Conservation (phyloP, 192 early-diverging fungal genomes). For the Cetraspora pellucida region DNA sequence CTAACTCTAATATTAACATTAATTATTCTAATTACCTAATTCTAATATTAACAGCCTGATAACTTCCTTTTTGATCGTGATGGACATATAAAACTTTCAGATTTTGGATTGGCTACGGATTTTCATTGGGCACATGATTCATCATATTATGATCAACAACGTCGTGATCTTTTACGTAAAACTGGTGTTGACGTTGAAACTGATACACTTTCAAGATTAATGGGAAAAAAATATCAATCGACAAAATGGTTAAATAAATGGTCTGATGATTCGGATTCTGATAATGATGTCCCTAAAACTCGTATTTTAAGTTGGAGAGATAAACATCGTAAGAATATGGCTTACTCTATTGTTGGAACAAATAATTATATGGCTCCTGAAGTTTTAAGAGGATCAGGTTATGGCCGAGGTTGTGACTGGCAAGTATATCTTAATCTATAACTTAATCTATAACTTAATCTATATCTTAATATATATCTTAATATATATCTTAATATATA, state of each 20-base stretch:
- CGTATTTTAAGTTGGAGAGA: constrained; percentile 59
- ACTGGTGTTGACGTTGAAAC: constrained; percentile 52
- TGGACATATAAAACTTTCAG: constrained; percentile 69
- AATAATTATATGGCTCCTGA: constrained; percentile 97
- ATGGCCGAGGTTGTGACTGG: constrained; percentile 62
- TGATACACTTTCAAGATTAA: constrained; percentile 41
- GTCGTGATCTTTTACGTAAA: constrained; percentile 50
- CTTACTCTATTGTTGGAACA: constrained; percentile 83
- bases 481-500: too few species aligned
- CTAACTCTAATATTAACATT: not conserved
- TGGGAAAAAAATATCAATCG: constrained; percentile 37
- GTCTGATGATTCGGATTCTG: constrained; percentile 53
- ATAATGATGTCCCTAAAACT: constrained; percentile 48
- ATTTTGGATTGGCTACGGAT: constrained; percentile 74
- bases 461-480: too few species aligned
- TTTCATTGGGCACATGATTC: constrained; percentile 67
- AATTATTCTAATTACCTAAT: not conserved
- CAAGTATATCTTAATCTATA: too few species aligned
- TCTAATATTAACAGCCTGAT: constrained; percentile 53
- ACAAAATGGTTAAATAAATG: constrained; percentile 38
- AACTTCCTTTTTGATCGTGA: constrained; percentile 70
- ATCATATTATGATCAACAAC: constrained; percentile 63
- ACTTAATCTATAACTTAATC: too few species aligned
- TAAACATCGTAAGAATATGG: constrained; percentile 54
- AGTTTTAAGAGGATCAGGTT: constrained; percentile 60